A percentile compares a stretch with the other conserved stretches of the same genome.
phyloP scores from a whole-genome alignment of 441 rosid species.

The Aleurites moluccanus region DNA sequence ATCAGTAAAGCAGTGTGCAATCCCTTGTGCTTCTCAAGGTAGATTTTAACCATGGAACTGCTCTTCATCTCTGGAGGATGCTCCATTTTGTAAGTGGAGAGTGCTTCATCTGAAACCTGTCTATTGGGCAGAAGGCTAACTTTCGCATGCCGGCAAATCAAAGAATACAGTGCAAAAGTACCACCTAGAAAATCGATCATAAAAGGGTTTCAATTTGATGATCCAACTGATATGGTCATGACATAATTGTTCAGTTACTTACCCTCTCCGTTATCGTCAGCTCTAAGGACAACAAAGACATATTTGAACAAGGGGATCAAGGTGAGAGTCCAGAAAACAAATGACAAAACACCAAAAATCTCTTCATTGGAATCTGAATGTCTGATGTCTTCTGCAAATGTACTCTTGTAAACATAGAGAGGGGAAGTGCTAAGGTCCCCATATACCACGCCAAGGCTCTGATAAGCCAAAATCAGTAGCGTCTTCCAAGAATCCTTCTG shows the following conservation, averaged over 20 bases:
- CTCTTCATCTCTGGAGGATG: constrained; percentile 57
- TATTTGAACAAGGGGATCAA: constrained; percentile 84
- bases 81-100: constrained; percentile 86
- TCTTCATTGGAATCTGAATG: constrained; percentile 88
- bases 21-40: constrained; percentile 73
- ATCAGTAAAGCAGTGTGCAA: constrained; percentile 85
- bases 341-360: constrained; percentile 86
- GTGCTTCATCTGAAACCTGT: constrained; percentile 86
- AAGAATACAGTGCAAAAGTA: constrained; percentile 90
- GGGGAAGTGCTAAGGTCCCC: constrained; percentile 96
- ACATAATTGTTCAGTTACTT: constrained; percentile 17
- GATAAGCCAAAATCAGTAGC: constrained; percentile 72
- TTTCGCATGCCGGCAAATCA: constrained; percentile 86
- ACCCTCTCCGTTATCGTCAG: constrained; percentile 98
- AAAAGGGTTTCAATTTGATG: constrained; percentile 8
- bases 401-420: constrained; percentile 87
- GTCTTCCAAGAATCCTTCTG: constrained; percentile 92
- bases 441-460: constrained; percentile 93
- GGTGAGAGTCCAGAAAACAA: constrained; percentile 97
- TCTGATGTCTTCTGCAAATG: constrained; percentile 82
- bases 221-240: background rate
- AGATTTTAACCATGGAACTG: constrained; percentile 57
- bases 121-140: constrained; percentile 92
- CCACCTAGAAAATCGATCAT: constrained; percentile 56
- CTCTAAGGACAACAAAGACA: constrained; percentile 86